Evolutionary conservation across 2,329 filamentous ascomycete genomes (phyloP).

Genomic region (Cladosporium sp.): DNA sequence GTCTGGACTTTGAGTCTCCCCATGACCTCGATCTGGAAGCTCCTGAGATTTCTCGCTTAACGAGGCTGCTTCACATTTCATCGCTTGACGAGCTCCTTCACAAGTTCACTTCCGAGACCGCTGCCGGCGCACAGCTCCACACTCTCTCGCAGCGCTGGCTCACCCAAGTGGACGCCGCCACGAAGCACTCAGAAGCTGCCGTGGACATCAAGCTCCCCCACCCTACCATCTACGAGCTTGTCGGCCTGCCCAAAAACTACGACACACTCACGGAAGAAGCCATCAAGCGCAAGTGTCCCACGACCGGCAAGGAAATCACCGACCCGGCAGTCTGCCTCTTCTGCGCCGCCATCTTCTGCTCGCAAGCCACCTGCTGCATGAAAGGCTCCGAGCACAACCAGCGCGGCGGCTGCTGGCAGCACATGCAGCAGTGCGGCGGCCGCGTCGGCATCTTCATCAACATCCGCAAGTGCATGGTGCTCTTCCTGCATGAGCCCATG

Average conservation of each 20-base stretch:
- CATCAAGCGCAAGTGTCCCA: conserved; percentile 79
- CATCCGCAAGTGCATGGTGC: conserved; percentile 90
- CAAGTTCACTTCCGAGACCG: conserved; percentile 49
- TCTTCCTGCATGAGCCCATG: conserved; percentile 75
- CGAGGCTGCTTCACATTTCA: conserved; percentile 72
- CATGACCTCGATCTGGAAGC: conserved; percentile 38
- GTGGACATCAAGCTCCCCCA: conserved; percentile 63
- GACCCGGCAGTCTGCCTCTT: conserved; percentile 92
- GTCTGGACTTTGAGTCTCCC: conserved; percentile 77
- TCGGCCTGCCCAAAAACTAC: conserved; percentile 88
- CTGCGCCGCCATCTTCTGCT: conserved; percentile 96
- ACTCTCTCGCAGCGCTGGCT: conserved; percentile 70
- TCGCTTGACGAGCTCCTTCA: conserved; percentile 76
- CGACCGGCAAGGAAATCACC: conserved; percentile 83
- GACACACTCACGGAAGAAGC: conserved; percentile 91
- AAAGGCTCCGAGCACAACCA: conserved; percentile 46
- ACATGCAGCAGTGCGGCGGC: conserved; percentile 84
- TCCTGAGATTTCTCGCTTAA: conserved; percentile 76
- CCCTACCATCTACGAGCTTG: conserved; percentile 88
- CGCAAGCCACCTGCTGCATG: conserved; percentile 88
- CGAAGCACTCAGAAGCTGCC: conserved; percentile 39
- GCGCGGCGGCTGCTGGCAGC: conserved; percentile 82
- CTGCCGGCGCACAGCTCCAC: conserved; percentile 46
- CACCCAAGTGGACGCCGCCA: conserved; percentile 50
- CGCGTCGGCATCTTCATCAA: conserved; percentile 95